Evolutionary conservation across 495 filamentous ascomycete genomes (phyloP).

Genomic region (Xylaria scruposa): DNA sequence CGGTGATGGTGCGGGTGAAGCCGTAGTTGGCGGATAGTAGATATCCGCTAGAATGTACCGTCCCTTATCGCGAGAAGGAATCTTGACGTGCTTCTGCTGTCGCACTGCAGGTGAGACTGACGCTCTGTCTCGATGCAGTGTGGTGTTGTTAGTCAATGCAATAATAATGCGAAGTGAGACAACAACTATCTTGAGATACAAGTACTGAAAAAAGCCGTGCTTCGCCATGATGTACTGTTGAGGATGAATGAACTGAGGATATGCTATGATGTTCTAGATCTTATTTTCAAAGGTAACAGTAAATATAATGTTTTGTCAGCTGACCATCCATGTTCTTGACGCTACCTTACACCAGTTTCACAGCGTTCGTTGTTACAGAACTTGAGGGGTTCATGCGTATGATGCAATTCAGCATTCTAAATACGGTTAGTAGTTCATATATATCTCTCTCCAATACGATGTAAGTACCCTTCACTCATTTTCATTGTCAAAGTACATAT

Average conservation of each 20-base stretch:
- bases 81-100: conserved; percentile 13
- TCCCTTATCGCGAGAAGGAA: conserved; percentile 20
- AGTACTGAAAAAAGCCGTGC: background rate
- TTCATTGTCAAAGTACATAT: background rate
- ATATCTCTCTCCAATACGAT: background rate
- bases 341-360: no score
- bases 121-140: background rate
- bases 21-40: conserved; percentile 5
- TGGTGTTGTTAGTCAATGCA: background rate
- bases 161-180: background rate
- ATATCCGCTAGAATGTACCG: conserved; percentile 18
- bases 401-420: background rate
- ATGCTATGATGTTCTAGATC: background rate
- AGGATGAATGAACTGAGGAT: background rate
- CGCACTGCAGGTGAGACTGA: background rate
- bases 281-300: background rate
- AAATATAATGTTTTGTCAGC: background rate
- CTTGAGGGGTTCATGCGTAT: background rate
- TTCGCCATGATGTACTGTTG: background rate
- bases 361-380: background rate
- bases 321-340: background rate
- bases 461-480: background rate
- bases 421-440: background rate
- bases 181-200: background rate
- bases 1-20: background rate